phyloP scores from a whole-genome alignment of 1,139 yeast genomes.

The Blastobotrys aristatus region DNA sequence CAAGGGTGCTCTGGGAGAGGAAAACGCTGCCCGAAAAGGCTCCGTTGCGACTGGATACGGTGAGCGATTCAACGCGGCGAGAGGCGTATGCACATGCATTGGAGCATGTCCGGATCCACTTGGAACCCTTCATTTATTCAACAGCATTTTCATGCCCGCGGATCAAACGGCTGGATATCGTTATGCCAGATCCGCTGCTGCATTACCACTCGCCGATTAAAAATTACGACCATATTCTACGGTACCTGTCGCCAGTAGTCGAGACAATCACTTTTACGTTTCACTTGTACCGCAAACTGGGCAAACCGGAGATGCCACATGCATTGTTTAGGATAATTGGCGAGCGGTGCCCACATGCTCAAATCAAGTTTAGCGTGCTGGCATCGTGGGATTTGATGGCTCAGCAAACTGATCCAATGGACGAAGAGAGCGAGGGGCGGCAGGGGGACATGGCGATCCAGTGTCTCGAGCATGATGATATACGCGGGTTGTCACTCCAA shows the following conservation, averaged over 20 bases:
- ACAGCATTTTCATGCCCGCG: background rate
- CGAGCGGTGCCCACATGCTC: background rate
- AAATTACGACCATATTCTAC: background rate
- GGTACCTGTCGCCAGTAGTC: background rate
- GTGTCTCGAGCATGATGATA: background rate
- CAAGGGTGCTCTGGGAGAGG: background rate
- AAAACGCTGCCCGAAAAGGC: background rate
- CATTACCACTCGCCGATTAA: background rate
- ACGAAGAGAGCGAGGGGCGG: background rate
- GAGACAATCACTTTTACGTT: background rate
- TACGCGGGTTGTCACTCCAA: background rate
- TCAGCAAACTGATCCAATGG: no score
- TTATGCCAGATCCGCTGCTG: background rate
- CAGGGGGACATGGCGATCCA: background rate
- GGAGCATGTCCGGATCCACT: background rate
- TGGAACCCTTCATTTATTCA: background rate
- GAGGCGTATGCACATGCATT: background rate
- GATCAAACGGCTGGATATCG: background rate
- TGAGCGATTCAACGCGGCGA: background rate
- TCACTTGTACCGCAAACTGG: background rate
- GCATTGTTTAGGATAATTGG: background rate
- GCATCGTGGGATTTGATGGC: slow-evolving; percentile 5
- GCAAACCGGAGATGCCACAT: background rate
- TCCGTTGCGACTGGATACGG: background rate
- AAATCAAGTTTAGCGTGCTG: background rate